These are phyloP conservation scores for Pterulicium gracile DNA, from an alignment of 1,284 basidiomycete species.

Conservation along the genomic window DNA sequence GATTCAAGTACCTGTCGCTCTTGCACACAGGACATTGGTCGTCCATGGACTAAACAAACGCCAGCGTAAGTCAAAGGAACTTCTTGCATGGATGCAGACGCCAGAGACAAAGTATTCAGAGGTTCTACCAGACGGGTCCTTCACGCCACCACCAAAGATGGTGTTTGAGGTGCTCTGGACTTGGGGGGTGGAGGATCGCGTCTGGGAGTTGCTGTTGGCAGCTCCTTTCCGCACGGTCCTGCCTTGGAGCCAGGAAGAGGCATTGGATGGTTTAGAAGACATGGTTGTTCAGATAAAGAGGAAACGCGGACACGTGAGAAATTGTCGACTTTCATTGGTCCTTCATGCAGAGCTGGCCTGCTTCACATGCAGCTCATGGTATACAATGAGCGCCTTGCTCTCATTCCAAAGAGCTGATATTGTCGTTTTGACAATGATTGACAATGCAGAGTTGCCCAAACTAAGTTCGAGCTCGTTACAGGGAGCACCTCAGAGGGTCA, in stretches of 20 bases:
- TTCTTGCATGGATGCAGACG: constrained; percentile 3
- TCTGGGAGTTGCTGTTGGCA: constrained; percentile 31
- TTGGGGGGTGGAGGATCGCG: constrained; percentile 58
- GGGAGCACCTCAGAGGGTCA: too few relatives aligned
- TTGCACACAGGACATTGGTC: constrained; percentile 98
- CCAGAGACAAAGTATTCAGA: constrained; percentile 66
- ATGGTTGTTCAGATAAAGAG: too few relatives aligned
- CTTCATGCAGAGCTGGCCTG: too few relatives aligned
- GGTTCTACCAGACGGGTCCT: constrained; percentile 70
- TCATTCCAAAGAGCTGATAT: too few relatives aligned
- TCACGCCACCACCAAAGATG: constrained; percentile 69
- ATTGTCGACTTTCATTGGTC: too few relatives aligned
- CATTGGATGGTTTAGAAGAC: not conserved
- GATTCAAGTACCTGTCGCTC: constrained; percentile 93
- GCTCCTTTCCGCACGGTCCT: constrained; percentile 61
- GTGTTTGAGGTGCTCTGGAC: constrained; percentile 60
- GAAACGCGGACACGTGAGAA: constrained; percentile 9
- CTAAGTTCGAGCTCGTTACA: too few relatives aligned
- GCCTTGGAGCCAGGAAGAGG: constrained; percentile 50
- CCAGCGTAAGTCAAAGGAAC: constrained; percentile 10
- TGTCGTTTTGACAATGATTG: too few relatives aligned
- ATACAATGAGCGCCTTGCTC: too few relatives aligned
- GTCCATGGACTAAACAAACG: constrained; percentile 52
- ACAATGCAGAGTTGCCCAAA: too few relatives aligned
- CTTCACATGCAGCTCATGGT: too few relatives aligned